Conservation (phyloP, 1,284 basidiomycete genomes). For the Pisolithus thermaeus region DNA sequence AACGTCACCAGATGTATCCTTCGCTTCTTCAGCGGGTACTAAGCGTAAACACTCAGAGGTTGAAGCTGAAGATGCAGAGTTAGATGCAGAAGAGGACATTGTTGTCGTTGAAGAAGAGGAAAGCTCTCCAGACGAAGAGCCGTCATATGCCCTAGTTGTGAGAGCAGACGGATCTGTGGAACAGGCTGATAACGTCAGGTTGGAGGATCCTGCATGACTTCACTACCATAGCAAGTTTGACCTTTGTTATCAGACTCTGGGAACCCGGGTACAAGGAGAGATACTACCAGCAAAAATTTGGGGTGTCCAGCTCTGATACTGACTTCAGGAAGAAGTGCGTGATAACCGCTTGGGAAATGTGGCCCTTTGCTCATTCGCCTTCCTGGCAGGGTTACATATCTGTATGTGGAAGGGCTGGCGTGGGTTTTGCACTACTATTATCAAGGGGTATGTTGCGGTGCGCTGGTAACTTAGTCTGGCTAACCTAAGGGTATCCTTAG, state of each 20-base stretch:
- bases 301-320: conserved; percentile 63
- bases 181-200: conserved; percentile 93
- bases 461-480: conserved; percentile 7
- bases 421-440: conserved; percentile 99
- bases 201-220: conserved; percentile 27
- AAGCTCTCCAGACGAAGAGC: conserved; percentile 38
- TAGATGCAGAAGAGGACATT: conserved; percentile 30
- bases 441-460: conserved; percentile 62
- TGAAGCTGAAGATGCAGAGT: conserved; percentile 50
- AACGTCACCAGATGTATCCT: conserved; percentile 18
- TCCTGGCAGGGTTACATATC: conserved; percentile 62
- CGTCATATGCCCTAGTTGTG: conserved; percentile 59
- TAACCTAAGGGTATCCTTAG: conserved; percentile 33
- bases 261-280: conserved; percentile 94
- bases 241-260: conserved; percentile 60
- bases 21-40: conserved; percentile 31
- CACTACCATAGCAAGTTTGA: conserved; percentile 10
- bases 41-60: conserved; percentile 72
- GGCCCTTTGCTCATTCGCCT: conserved; percentile 9
- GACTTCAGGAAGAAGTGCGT: conserved; percentile 74
- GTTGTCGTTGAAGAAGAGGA: conserved; percentile 47
- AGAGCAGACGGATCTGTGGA: conserved; percentile 85
- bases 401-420: conserved; percentile 90
- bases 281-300: conserved; percentile 95
- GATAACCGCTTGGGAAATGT: not conserved